Evolutionary conservation across 805 yeast species (phyloP).

Genomic region (Myxozyma sirexii): DNA sequence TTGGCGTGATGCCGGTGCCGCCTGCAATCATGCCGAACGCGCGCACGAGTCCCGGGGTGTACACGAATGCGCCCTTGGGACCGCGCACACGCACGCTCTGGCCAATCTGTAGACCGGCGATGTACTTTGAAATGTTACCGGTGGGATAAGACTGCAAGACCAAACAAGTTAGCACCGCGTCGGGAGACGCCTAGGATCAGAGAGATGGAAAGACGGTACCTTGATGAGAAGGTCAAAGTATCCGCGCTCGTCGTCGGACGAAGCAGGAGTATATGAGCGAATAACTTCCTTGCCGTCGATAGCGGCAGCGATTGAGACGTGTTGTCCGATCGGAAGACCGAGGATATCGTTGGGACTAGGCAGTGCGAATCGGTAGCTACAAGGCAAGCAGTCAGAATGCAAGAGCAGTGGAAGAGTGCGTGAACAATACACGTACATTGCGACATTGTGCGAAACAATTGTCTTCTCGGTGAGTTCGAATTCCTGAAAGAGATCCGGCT

Average conservation of each 20-base stretch:
- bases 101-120: conserved; percentile 74
- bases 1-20: conserved; percentile 96
- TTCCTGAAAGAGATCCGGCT: conserved; percentile 67
- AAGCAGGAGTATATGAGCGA: conserved; percentile 81
- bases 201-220: conserved; percentile 70
- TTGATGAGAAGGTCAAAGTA: conserved; percentile 78
- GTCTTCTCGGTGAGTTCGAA: conserved; percentile 82
- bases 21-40: conserved; percentile 84
- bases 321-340: conserved; percentile 94
- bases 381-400: neutral
- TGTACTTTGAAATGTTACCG: conserved; percentile 79
- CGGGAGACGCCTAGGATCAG: conserved; percentile 65
- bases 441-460: conserved; percentile 75
- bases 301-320: conserved; percentile 74
- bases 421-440: conserved; percentile 49
- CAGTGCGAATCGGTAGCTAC: conserved; percentile 67
- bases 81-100: conserved; percentile 74
- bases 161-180: conserved; percentile 67
- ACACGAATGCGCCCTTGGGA: conserved; percentile 87
- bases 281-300: conserved; percentile 82
- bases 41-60: conserved; percentile 75
- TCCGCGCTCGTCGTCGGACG: conserved; percentile 72
- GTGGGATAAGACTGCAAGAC: conserved; percentile 54
- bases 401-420: neutral
- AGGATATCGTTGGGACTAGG: conserved; percentile 73